Base-by-base conservation (phyloP, 176 grass and related monocot genomes). In the Poa annua region DNA sequence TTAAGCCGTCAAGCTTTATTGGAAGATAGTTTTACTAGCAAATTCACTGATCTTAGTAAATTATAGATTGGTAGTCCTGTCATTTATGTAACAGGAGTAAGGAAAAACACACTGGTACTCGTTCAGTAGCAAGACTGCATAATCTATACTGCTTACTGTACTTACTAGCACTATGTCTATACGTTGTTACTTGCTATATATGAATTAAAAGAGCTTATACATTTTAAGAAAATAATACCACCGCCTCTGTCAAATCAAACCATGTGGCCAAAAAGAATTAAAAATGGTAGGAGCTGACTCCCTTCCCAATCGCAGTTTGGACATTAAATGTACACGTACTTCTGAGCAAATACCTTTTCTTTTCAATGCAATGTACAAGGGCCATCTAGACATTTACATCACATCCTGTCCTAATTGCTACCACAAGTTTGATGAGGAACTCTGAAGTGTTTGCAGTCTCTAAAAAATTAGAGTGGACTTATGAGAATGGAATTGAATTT, bases 401-500 rank as follows among this genome's bases (percentile, higher is more conserved):
- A 21, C 39, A 49, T 74, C 26, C 17, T 8, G 17, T 45, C 42
- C 74, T 15, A 50, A 17, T 36, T 75, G 50, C 25, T 75, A 26
- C 52, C 53, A 64, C 44, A 64, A 64, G 13, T 75, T 51, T 38
- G 20, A 75, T 34, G 44, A 65, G 52, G 22, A 82, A 54, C 45
- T 66, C 45, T 42, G 33, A 66, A 20, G 60, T 75, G 82, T 34
- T 54, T 29, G n/a, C 50, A 76, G 32, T 54, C 36, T 73, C 24
- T 67, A 64, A 77, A 56, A 61, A 8, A 29, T 34, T 62, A 81
- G 2, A 8, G 7, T 65, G 35, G 48, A 25, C 16, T 63, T 14
- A 53, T 66, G 21, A 33, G 69, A 74, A 74, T 15, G 4, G 32
- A 66, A 79, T 66, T 85, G 62, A 77, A 70, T 55, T 77, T 91